Evolutionary conservation across 768 basidiomycete genomes (phyloP).

Genomic region (Lactarius tabidus): DNA sequence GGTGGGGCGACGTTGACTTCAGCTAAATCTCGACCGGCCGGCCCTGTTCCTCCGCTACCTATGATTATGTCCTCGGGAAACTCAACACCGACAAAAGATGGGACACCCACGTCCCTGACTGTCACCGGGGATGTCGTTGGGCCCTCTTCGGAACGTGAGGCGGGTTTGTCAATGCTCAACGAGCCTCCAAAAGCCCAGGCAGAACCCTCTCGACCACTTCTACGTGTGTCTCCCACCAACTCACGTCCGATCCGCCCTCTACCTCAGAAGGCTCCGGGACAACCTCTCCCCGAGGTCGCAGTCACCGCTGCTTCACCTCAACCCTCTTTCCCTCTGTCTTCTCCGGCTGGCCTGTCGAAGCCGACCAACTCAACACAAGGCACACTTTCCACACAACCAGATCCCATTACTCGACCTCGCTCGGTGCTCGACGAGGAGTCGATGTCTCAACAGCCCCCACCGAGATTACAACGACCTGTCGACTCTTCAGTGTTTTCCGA

Average conservation of each 20-base stretch:
- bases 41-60: slow-evolving; percentile 20
- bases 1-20: slow-evolving; percentile 4
- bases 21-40: slow-evolving; percentile 10
- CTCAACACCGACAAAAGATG: slow-evolving; percentile 8
- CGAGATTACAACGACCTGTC: slow-evolving; percentile 17
- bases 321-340: slow-evolving; percentile 10
- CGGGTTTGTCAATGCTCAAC: background rate
- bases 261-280: slow-evolving; percentile 12
- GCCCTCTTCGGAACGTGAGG: slow-evolving; percentile 12
- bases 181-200: slow-evolving; percentile 12
- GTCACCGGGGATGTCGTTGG: slow-evolving; percentile 9
- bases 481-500: slow-evolving; percentile 27
- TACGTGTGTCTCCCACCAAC: slow-evolving; percentile 19
- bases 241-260: slow-evolving; percentile 20
- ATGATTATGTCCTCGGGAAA: slow-evolving; percentile 4
- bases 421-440: slow-evolving; percentile 25
- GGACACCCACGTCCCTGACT: slow-evolving; percentile 4
- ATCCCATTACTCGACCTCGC: slow-evolving; percentile 21
- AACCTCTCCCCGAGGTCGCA: slow-evolving; percentile 17
- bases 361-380: slow-evolving; percentile 7
- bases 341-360: slow-evolving; percentile 1
- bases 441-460: slow-evolving; percentile 4
- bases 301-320: background rate
- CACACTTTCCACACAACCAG: slow-evolving; percentile 13
- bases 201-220: slow-evolving; percentile 4